Evolutionary conservation across 306 rosid genomes (phyloP).

Genomic region (Inga laurina): DNA sequence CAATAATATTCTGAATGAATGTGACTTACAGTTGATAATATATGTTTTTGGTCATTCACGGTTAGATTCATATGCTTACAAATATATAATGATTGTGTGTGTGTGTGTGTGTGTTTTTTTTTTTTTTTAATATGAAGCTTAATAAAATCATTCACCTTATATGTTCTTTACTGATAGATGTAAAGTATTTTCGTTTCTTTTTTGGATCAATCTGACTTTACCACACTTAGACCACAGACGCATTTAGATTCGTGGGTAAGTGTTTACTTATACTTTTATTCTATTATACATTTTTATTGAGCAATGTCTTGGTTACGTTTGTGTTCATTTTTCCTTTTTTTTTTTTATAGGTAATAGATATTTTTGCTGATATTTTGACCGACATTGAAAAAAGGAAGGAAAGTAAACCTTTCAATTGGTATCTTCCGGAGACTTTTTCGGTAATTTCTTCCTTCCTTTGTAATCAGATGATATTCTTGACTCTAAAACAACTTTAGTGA

Average conservation of each 20-base stretch:
- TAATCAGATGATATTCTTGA: no score
- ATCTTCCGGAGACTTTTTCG: not conserved
- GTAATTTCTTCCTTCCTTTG: not conserved
- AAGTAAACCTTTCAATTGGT: not conserved
- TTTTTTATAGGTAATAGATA: no score
- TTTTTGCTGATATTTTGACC: not conserved
- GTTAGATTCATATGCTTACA: not conserved
- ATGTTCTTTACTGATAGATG: not conserved
- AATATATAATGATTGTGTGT: not conserved
- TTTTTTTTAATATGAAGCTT: not conserved
- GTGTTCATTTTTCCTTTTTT: no score
- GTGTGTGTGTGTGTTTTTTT: fast-evolving
- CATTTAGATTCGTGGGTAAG: no score
- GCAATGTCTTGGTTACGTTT: no score
- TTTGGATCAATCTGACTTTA: no score
- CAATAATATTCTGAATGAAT: not conserved
- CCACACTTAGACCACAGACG: no score
- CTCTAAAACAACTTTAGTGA: no score
- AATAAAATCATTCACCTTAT: not conserved
- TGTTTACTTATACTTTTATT: no score
- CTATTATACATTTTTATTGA: no score
- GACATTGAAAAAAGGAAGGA: not conserved
- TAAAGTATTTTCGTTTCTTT: not conserved
- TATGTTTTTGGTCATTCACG: not conserved
- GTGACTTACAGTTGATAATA: not conserved